Base-by-base conservation (phyloP, 2,329 filamentous ascomycete species). In the Penicillium psychrosexuale region DNA sequence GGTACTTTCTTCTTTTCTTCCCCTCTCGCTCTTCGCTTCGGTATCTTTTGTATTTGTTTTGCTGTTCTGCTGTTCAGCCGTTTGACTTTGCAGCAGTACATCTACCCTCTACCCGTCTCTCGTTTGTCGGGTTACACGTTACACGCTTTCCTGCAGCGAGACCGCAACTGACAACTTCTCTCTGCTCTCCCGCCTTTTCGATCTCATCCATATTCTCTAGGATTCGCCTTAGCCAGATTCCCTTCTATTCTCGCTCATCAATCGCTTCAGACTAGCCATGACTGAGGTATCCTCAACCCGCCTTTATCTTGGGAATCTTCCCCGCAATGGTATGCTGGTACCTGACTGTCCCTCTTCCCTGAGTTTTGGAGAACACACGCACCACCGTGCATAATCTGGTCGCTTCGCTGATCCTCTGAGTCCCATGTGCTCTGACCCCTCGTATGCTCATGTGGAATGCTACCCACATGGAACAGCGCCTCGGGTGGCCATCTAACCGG, bases 291-390 rank as follows among this genome's bases (percentile, higher is more conserved):
- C 91, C 61, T 88, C 89, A 66, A 97, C 93, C 72, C 86, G 94
- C 80, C 89, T 97, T 67, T 99, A 97, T 81, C 82, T 97, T 80
- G 93, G 93, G 78, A 97, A 97, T 80, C 88, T 99, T 75, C 93
- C 94, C 77, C 90, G 91, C 77, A 91, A 90, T 82, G 91, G 92
- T 96, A 86, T 80, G 88, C 72, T 70, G 67, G 66, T 67, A 65
- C 67, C 64, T 64, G 51, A 49, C 40, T 42, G 36, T 61, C 59
- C 65, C 56, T 60, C 49, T 61, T 52, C 53, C 62, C 52, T 63
- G 55, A 27, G 28, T 5, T 13, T 42, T 44, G 30, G 38, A 64
- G 37, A 38, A 40, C 22, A 40, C 28, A 38, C 36, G 47, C 50
- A 48, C 37, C 37, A 40, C 31, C 51, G 6, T 53, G 51, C 51